Conservation (phyloP, 2,329 filamentous ascomycete species). For the Cytospora piceicola region DNA sequence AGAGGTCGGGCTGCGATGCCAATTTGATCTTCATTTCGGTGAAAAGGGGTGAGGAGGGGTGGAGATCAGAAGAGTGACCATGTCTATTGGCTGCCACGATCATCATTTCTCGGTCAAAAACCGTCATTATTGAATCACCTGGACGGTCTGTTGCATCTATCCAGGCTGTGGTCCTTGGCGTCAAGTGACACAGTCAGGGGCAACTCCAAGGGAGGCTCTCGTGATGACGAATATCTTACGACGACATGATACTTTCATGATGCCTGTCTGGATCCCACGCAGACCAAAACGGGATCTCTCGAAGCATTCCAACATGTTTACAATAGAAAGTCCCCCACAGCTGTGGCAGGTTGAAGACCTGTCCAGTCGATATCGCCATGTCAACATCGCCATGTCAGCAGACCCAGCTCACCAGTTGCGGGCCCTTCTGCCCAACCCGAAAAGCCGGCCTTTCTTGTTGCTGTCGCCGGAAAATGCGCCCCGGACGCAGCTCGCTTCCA, state of each 20-base stretch:
- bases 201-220: not conserved
- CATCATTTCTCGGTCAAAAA: not conserved
- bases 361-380: not conserved
- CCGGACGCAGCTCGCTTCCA: slow-evolving; percentile 1
- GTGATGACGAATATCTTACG: not conserved
- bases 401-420: not conserved
- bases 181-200: not conserved
- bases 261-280: not conserved
- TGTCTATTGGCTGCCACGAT: not conserved
- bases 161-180: not conserved
- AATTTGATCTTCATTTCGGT: not conserved
- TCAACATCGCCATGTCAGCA: not conserved
- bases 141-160: not conserved
- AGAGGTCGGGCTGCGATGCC: not conserved
- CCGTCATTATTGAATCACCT: not conserved
- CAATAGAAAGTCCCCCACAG: not conserved
- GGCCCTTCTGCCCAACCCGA: not conserved
- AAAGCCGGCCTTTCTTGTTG: not conserved
- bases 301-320: not conserved
- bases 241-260: slow-evolving; percentile 3
- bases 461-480: not conserved
- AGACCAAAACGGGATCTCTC: not conserved
- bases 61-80: not conserved
- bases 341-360: not conserved
- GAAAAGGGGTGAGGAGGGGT: not conserved